Base-by-base conservation (phyloP, 2,329 filamentous ascomycete genomes). In the Pseudogymnoascus destructans region DNA sequence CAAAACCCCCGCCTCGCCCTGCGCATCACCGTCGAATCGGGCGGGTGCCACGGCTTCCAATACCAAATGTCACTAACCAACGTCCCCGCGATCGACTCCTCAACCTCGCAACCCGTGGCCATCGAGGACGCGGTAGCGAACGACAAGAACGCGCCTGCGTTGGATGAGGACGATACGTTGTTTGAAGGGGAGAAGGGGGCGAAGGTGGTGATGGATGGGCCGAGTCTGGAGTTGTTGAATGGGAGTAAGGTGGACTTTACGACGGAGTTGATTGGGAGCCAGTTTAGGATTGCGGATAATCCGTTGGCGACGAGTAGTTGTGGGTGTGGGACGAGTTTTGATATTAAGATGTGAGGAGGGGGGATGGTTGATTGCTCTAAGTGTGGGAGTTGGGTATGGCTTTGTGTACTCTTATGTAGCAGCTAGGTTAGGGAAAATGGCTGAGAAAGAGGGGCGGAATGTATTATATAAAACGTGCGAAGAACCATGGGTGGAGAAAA, bases 171-270 rank as follows among this genome's bases (percentile, higher is more conserved):
- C 66, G 93, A 98, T 69, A 93, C 87, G 0, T 77, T 97, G 21
- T 95, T 97, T 66, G 82, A 88, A 62, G 68, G 75, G 10, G 79
- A 79, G 25, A 74, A 74, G 5, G 77, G 72, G 15, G 79, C 93
- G n/a, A 93, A 89, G 71, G 82, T 98, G 8, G 85, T 97, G 19
- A 82, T 98, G 68, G 93, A 98, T 69, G 81, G 85, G 64, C 82
- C 89, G 2, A 95, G 90, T 57, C 73, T 98, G 60, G 90, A 95
- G 63, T 73, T 98, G 57, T 73, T 98, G 59, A 91, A 89, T 69
- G 93, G 92, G 8, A 96, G 91, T 74, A 96, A 91, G 70, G 85
- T 98, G 35, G 93, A 98, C 69, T 98, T 91, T 68, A 96, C 91
- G 0, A 93, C 87, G 80, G 93, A 97, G 75, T 75, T 98, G 73